A percentile compares a stretch with the other conserved stretches of the same genome.
These are phyloP conservation scores for Plectosphaerella cucumerina DNA, from an alignment of 2,329 filamentous ascomycete genomes.

Conservation along the genomic window DNA sequence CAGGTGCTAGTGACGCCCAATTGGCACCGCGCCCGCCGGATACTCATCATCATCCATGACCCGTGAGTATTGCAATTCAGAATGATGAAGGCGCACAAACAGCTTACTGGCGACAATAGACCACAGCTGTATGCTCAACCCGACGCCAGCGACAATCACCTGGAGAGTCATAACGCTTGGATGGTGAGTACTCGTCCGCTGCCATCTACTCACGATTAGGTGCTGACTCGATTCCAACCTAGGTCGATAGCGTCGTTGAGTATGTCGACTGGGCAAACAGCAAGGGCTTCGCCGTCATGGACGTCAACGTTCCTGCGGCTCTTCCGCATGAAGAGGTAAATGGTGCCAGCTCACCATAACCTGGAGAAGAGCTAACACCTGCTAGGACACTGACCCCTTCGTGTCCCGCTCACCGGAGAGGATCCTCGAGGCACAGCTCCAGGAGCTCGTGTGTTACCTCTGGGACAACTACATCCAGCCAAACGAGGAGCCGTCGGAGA, in stretches of 20 bases:
- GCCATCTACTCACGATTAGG: neutral
- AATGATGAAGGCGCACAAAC: neutral
- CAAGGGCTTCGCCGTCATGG: constrained; percentile 80
- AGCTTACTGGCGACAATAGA: constrained; percentile 31
- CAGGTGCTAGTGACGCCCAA: constrained; percentile 79
- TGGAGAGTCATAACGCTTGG: constrained; percentile 84
- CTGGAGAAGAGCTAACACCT: constrained; percentile 1
- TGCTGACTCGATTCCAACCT: constrained; percentile 2
- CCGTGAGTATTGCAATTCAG: constrained; percentile 53
- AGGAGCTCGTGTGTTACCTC: constrained; percentile 76
- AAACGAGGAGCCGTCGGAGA: constrained; percentile 63
- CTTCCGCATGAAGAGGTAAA: constrained; percentile 59
- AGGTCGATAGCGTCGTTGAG: constrained; percentile 77
- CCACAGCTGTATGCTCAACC: constrained; percentile 66
- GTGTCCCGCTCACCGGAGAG: constrained; percentile 40
- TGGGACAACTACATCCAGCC: constrained; percentile 97
- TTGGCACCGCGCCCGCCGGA: constrained; percentile 59
- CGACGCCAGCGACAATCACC: constrained; percentile 63
- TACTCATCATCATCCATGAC: constrained; percentile 88
- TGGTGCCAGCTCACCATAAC: constrained; percentile 1
- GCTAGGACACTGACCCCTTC: constrained; percentile 43
- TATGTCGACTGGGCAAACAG: constrained; percentile 81
- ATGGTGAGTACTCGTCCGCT: constrained; percentile 57
- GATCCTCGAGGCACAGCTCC: constrained; percentile 54
- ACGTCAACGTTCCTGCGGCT: constrained; percentile 84